Base-by-base conservation (phyloP, 495 filamentous ascomycete species). In the Penicillium verhagenii region DNA sequence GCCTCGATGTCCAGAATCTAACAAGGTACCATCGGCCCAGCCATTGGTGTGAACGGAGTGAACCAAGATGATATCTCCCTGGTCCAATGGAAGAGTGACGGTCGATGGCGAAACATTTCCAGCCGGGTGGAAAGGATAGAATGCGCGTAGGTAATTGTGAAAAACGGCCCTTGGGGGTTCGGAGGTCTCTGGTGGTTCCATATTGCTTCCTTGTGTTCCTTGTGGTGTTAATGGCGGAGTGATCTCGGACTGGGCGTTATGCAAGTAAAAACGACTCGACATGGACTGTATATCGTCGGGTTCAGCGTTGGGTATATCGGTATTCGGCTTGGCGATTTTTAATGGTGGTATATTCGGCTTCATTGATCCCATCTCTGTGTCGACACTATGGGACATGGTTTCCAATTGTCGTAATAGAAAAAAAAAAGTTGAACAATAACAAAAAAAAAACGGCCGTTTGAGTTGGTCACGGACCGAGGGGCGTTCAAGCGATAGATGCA, bases 11-110 rank as follows among this genome's bases (percentile, higher is more conserved):
- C 93, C 94, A 11, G 90, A 88, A 49, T 88, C 81, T 49, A 99
- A 72, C 40, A 96, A 77, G n/a, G 95, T 99, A 37, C 95, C 95
- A 71, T 99, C 95, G 37, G 94, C 95, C 95, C 95, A 99, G 62
- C 95, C 95, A 76, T 96, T 99, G 46, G 90, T 91, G 73, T 99
- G 95, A 60, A 99, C 88, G 13, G 94, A 96, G 71, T 99, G 95
- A 29, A 99, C 86, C 52, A 99, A 72, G 47, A 99, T 89, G 20
- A 99, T 82, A 60, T 97, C 95, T 48, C 94, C 95, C 60, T 88
- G 83, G 59, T 91, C 89, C 26, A 99, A 79, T 6, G 91, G 90
- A 8, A 96, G 71, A 18, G 93, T 97, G 53, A 97, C 88, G 8
- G 90, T 93, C 18, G 88, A 80, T 13, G 81, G 79, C 9, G 78